Conservation (phyloP, 1,139 yeast species). For the Candida sanyaensis region DNA sequence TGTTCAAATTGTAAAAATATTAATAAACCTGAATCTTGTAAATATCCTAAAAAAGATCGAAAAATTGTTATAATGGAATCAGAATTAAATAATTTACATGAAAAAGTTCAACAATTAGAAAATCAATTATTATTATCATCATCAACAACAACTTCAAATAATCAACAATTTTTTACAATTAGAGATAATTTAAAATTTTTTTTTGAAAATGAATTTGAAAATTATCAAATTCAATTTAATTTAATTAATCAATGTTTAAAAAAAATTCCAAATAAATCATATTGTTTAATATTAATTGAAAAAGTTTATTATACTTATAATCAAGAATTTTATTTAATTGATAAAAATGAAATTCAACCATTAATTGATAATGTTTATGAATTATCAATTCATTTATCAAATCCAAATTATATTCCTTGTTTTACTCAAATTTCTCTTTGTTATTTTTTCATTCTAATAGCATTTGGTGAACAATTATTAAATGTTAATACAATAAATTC, state of each 20-base stretch:
- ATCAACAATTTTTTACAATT: background rate
- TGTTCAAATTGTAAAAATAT: slow-evolving; percentile 41
- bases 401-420: slow-evolving; percentile 7
- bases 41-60: slow-evolving; percentile 51
- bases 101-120: slow-evolving; percentile 27
- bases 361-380: slow-evolving; percentile 27
- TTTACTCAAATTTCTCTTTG: slow-evolving; percentile 20
- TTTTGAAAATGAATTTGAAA: slow-evolving; percentile 7
- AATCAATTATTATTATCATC: background rate
- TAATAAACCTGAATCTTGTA: slow-evolving; percentile 38
- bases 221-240: slow-evolving; percentile 9
- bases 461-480: slow-evolving; percentile 39
- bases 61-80: slow-evolving; percentile 55
- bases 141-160: background rate
- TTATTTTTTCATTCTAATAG: slow-evolving; percentile 34
- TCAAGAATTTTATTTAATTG: slow-evolving; percentile 41
- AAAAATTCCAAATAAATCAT: slow-evolving; percentile 27
- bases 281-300: slow-evolving; percentile 29
- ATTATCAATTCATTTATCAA: slow-evolving; percentile 23
- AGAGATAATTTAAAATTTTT: slow-evolving; percentile 6
- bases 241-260: slow-evolving; percentile 9
- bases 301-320: slow-evolving; percentile 36
- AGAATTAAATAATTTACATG: slow-evolving; percentile 46
- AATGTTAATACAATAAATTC: slow-evolving; percentile 14
- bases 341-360: slow-evolving; percentile 7